Evolutionary conservation across 2,329 filamentous ascomycete genomes (phyloP).

Genomic region (Colletotrichum lentis): DNA sequence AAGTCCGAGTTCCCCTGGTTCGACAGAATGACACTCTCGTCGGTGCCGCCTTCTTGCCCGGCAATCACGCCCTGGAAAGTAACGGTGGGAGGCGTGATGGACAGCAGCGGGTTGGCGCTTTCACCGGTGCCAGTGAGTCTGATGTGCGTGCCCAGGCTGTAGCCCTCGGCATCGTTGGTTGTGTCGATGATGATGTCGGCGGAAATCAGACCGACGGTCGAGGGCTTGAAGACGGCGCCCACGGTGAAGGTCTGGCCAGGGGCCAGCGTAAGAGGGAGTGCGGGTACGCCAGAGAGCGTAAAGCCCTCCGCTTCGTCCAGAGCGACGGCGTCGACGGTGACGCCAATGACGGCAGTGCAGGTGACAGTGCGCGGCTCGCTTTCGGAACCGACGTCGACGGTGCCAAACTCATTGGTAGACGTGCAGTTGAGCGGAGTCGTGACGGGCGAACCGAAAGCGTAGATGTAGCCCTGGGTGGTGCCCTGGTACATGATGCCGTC

Average conservation of each 20-base stretch:
- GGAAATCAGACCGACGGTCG: slow-evolving; percentile 57
- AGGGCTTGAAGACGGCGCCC: slow-evolving; percentile 55
- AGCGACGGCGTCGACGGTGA: slow-evolving; percentile 52
- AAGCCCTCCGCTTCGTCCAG: slow-evolving; percentile 48
- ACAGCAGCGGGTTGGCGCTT: slow-evolving; percentile 56
- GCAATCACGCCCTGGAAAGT: slow-evolving; percentile 60
- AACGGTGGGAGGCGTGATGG: slow-evolving; percentile 57
- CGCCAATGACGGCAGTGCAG: slow-evolving; percentile 57
- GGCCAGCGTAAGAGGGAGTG: slow-evolving; percentile 44
- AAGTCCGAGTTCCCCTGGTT: slow-evolving; percentile 60
- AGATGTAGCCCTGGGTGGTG: slow-evolving; percentile 59
- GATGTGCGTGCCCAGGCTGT: slow-evolving; percentile 56
- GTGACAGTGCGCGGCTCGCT: slow-evolving; percentile 49
- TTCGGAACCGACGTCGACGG: slow-evolving; percentile 39
- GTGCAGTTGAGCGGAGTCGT: slow-evolving; percentile 64
- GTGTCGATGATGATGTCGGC: slow-evolving; percentile 58
- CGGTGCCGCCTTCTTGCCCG: slow-evolving; percentile 50
- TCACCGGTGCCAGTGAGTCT: slow-evolving; percentile 59
- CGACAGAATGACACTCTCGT: slow-evolving; percentile 56
- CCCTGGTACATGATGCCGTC: slow-evolving; percentile 65
- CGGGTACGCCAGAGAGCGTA: slow-evolving; percentile 48
- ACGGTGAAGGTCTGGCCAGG: slow-evolving; percentile 54
- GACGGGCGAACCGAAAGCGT: slow-evolving; percentile 64
- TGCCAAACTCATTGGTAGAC: slow-evolving; percentile 57
- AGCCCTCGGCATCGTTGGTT: slow-evolving; percentile 56